A percentile compares a stretch with the other conserved stretches of the same genome.
Conservation (phyloP, 495 filamentous ascomycete genomes). For the Penicillium pulvis region DNA sequence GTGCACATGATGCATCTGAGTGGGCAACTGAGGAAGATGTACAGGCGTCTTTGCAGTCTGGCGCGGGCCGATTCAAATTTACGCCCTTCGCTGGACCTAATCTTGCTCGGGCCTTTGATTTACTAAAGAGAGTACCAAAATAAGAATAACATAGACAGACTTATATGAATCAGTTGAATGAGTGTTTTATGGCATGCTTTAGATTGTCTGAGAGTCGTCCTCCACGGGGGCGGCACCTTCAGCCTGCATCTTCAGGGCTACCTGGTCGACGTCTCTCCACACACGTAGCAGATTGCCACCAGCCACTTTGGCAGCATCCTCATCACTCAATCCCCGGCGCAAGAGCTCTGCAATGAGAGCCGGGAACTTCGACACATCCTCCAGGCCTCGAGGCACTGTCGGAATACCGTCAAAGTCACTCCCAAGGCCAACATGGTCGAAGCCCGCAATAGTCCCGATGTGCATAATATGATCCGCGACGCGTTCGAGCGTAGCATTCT, state of each 20-base stretch:
- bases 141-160: background rate
- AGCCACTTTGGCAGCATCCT: conserved; percentile 65
- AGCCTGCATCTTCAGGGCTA: conserved; percentile 62
- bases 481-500: conserved; percentile 72
- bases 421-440: conserved; percentile 62
- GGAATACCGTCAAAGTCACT: conserved; percentile 66
- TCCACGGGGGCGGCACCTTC: conserved; percentile 62
- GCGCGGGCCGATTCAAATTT: conserved; percentile 16
- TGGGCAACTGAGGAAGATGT: conserved; percentile 51
- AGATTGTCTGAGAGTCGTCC: conserved; percentile 40
- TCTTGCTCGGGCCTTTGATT: conserved; percentile 23
- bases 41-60: conserved; percentile 11
- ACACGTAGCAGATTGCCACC: conserved; percentile 77
- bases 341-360: conserved; percentile 75
- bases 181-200: background rate
- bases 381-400: conserved; percentile 50
- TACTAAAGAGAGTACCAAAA: conserved; percentile 3
- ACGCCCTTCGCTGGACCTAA: conserved; percentile 11
- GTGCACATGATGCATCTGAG: conserved; percentile 46
- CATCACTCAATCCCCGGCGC: conserved; percentile 64
- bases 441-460: conserved; percentile 58
- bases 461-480: conserved; percentile 70
- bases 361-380: conserved; percentile 85
- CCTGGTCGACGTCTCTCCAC: conserved; percentile 70
- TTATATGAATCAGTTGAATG: background rate